Evolutionary conservation across 345 rosid genomes (phyloP), one percentile per base, ranked within the genome.

Genomic region (Populus tremula): DNA sequence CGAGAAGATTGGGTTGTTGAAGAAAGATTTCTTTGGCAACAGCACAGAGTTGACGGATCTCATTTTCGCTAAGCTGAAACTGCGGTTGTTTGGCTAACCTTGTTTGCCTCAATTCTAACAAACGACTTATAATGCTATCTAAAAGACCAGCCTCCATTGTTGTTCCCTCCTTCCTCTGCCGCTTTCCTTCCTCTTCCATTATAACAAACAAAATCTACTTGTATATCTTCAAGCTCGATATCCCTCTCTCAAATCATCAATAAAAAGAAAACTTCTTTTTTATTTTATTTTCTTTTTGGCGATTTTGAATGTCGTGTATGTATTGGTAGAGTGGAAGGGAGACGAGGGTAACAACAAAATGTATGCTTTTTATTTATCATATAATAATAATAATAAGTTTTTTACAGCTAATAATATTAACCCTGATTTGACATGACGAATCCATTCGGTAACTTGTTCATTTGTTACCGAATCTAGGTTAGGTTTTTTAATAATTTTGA

Each of bases 1-100:
- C 97, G 49, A 94, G 98, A 70, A 94, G 97, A 83, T 84, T 92
- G 49, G 98, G 95, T 76, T 94, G 98, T 20, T 90, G 91, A 80
- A 94, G 94, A 41, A 94, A 94, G 72, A 94, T 89, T 79, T 92
- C 90, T 77, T 80, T 79, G 50, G 98, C 85, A 13, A 87, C 90
- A 61, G 81, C 8, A 68, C 97, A 90, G 20, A 94, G 94, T 79
- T 88, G 93, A 10, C 94, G 91, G 92, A 94, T 94, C 97, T 94
- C 98, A 76, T 78, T 77, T 86, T 94, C 98, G 67, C 77, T 87
- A 17, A 94, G 92, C 90, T 89, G 93, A 39, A 86, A 95, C 82
- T 92, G 98, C 76, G 91, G 91, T 36, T 85, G 84, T 50, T 81
- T 81, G 47, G 74, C 92, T n/a, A 89, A 77, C 87, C 87, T 91